A percentile compares a stretch with the other conserved stretches of the same genome.
phyloP scores from a whole-genome alignment of 441 rosid genomes.

The Syzygium malaccense region DNA sequence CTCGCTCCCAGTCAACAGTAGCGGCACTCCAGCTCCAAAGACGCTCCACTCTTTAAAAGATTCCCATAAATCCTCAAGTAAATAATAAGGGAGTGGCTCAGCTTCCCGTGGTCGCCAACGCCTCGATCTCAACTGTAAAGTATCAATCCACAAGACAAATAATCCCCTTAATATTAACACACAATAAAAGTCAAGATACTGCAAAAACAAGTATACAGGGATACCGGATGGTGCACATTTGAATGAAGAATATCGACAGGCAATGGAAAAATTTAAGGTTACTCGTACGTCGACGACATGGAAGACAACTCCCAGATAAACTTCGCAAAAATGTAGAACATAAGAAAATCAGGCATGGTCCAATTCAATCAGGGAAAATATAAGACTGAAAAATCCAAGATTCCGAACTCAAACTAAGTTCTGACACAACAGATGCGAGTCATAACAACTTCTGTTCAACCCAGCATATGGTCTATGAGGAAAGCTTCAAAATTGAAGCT shows the following conservation, averaged over 20 bases:
- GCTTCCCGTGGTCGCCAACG: slow-evolving; percentile 15
- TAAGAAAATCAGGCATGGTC: not conserved
- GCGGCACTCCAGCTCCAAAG: slow-evolving; percentile 37
- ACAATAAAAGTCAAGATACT: not conserved
- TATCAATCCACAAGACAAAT: not conserved
- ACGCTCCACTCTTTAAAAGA: slow-evolving; percentile 37
- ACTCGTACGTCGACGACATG: not conserved
- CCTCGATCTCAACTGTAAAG: slow-evolving; percentile 18
- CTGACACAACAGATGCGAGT: not conserved
- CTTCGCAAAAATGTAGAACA: not conserved
- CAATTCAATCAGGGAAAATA: not conserved
- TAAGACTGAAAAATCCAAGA: not conserved
- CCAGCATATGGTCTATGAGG: not conserved
- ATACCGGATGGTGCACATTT: not conserved
- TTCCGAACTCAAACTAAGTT: not conserved
- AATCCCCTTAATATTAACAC: not conserved
- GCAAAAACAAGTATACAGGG: not conserved
- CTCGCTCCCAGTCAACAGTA: slow-evolving; percentile 23
- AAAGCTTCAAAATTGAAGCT: not conserved
- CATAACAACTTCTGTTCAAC: not conserved
- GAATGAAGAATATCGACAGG: not conserved
- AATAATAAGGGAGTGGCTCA: slow-evolving; percentile 12
- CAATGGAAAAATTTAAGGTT: not conserved
- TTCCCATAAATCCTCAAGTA: slow-evolving; percentile 35
- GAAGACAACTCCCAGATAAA: not conserved